phyloP scores from a whole-genome alignment of 352 stramenopile species.

The Globisporangium ultimum region DNA sequence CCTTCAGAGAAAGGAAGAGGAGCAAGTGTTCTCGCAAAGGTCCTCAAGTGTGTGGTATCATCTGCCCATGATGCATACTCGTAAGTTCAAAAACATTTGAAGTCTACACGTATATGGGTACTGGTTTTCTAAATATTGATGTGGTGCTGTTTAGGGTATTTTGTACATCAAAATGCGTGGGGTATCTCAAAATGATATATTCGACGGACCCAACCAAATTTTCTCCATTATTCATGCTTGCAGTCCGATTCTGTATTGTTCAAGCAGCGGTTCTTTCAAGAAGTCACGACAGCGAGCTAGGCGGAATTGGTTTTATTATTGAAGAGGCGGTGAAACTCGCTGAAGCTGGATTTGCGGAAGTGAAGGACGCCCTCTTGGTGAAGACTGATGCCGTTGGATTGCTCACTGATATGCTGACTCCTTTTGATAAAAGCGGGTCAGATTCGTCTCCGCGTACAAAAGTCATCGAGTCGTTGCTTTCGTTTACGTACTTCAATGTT shows the following conservation, averaged over 20 bases:
- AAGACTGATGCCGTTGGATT: slow-evolving; percentile 14
- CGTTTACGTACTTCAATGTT: slow-evolving; percentile 18
- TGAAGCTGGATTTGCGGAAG: background rate
- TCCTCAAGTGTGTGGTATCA: slow-evolving; percentile 26
- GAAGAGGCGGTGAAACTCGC: slow-evolving; percentile 19
- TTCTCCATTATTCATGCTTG: slow-evolving; percentile 21
- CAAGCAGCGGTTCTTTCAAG: slow-evolving; percentile 33
- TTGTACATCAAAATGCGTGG: slow-evolving; percentile 37
- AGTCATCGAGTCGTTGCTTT: slow-evolving; percentile 31
- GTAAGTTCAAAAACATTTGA: slow-evolving; percentile 21
- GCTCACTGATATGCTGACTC: slow-evolving; percentile 19
- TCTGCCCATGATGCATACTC: slow-evolving; percentile 33
- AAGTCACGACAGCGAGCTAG: slow-evolving; percentile 27
- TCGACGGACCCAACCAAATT: slow-evolving; percentile 22
- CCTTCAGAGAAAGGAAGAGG: slow-evolving; percentile 2
- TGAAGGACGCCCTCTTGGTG: background rate
- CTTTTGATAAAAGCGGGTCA: no score
- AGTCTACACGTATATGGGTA: no score
- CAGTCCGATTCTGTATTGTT: slow-evolving; percentile 35
- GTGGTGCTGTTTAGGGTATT: slow-evolving; percentile 13
- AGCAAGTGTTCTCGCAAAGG: slow-evolving; percentile 24
- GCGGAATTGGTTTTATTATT: slow-evolving; percentile 28
- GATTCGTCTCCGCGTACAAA: slow-evolving; percentile 10
- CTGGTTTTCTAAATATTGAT: background rate
- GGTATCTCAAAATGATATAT: slow-evolving; percentile 34